Evolutionary conservation across 2,329 filamentous ascomycete species (phyloP).

Genomic region (Trichoderma asperellum): DNA sequence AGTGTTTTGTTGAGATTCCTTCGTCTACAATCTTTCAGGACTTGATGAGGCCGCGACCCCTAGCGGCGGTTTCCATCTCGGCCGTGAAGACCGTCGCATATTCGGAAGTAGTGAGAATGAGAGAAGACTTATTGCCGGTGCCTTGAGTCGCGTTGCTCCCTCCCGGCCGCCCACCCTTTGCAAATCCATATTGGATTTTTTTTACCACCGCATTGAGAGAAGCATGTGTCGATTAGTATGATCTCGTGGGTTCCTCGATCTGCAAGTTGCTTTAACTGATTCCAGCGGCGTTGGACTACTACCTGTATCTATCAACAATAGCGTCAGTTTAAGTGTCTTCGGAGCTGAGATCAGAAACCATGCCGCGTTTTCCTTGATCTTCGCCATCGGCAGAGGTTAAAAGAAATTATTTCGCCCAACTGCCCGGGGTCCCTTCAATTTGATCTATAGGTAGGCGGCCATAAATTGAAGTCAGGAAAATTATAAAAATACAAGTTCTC

Average conservation of each 20-base stretch:
- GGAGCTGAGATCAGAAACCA: background rate
- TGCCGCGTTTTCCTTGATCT: slow-evolving; percentile 11
- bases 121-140: slow-evolving; percentile 59
- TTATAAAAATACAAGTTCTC: background rate
- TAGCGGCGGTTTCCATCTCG: slow-evolving; percentile 24
- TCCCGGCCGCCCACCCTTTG: slow-evolving; percentile 48
- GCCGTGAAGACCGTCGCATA: slow-evolving; percentile 25
- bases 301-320: slow-evolving; percentile 23
- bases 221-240: slow-evolving; percentile 33
- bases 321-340: background rate
- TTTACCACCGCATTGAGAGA: slow-evolving; percentile 39
- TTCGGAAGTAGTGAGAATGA: slow-evolving; percentile 49
- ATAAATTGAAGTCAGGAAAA: background rate
- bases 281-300: slow-evolving; percentile 6
- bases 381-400: background rate
- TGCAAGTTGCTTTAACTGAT: slow-evolving; percentile 17
- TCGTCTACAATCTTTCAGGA: slow-evolving; percentile 9
- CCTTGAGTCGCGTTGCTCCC: slow-evolving; percentile 61
- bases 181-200: slow-evolving; percentile 29
- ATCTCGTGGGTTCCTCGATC: slow-evolving; percentile 9
- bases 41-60: slow-evolving; percentile 24
- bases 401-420: background rate
- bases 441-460: too few relatives aligned
- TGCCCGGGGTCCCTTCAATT: too few relatives aligned
- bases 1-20: slow-evolving; percentile 6